Conservation (phyloP, 2,329 filamentous ascomycete species). For the Colletotrichum euphorbiae region DNA sequence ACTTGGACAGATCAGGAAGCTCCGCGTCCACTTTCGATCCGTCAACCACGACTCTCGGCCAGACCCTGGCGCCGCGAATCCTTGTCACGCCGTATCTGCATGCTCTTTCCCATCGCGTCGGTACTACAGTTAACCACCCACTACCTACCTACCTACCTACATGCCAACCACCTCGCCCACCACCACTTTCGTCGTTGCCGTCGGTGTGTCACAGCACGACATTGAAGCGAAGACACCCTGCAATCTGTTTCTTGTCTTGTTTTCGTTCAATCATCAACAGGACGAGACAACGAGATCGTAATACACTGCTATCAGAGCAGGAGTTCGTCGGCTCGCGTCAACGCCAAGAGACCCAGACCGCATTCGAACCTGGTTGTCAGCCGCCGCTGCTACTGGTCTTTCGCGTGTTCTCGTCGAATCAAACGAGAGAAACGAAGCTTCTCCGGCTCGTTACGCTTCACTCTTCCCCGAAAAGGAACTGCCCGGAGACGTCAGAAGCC, state of each 20-base stretch:
- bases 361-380: no score
- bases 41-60: neutral
- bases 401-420: neutral
- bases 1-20: neutral
- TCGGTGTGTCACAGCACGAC: neutral
- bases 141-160: no score
- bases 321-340: no score
- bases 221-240: no score
- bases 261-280: no score
- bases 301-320: no score
- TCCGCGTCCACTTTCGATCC: neutral
- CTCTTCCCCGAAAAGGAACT: neutral
- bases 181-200: neutral
- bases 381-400: neutral
- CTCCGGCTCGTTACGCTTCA: neutral
- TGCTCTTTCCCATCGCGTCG: constrained; percentile 28
- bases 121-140: constrained; percentile 18
- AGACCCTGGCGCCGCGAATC: constrained; percentile 23
- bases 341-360: no score
- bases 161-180: no score
- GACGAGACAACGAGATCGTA: no score
- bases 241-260: no score
- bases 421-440: neutral
- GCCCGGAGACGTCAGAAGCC: neutral
- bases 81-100: constrained; percentile 11